A percentile compares a stretch with the other conserved stretches of the same genome.
Evolutionary conservation across 1,284 basidiomycete genomes (phyloP).

Genomic region (Trichosporon sp.): DNA sequence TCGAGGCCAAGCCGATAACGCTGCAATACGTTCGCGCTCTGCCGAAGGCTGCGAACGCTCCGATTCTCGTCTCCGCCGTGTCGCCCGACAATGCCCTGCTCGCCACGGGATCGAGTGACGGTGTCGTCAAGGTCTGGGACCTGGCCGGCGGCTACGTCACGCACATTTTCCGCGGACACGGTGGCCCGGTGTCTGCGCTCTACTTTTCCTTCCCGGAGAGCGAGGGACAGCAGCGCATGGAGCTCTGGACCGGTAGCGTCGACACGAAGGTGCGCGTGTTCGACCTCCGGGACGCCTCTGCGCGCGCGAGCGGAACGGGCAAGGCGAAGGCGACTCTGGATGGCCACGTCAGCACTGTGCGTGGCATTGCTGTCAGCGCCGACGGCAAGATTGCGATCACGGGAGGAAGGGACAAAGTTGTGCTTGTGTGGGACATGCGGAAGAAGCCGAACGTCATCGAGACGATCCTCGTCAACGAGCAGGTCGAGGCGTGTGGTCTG

Average conservation of each 20-base stretch:
- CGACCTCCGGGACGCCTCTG: constrained; percentile 69
- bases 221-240: constrained; percentile 62
- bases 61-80: constrained; percentile 81
- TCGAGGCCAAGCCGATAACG: constrained; percentile 47
- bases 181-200: constrained; percentile 89
- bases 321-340: constrained; percentile 79
- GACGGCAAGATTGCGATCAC: constrained; percentile 86
- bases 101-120: constrained; percentile 93
- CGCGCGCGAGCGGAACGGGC: constrained; percentile 59
- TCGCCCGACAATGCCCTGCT: constrained; percentile 89
- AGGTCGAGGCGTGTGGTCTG: constrained; percentile 79
- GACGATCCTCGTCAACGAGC: constrained; percentile 82
- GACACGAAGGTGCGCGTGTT: constrained; percentile 89
- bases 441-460: constrained; percentile 64
- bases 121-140: constrained; percentile 96
- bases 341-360: constrained; percentile 86
- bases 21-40: constrained; percentile 68
- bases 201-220: constrained; percentile 71
- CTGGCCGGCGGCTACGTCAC: constrained; percentile 84
- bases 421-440: constrained; percentile 80
- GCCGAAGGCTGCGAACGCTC: constrained; percentile 83
- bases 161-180: constrained; percentile 94
- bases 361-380: constrained; percentile 77
- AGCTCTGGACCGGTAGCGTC: constrained; percentile 83
- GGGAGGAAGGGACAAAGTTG: constrained; percentile 86